Base-by-base conservation (phyloP, 78 protist genomes). In the Monosiga brevicollis region DNA sequence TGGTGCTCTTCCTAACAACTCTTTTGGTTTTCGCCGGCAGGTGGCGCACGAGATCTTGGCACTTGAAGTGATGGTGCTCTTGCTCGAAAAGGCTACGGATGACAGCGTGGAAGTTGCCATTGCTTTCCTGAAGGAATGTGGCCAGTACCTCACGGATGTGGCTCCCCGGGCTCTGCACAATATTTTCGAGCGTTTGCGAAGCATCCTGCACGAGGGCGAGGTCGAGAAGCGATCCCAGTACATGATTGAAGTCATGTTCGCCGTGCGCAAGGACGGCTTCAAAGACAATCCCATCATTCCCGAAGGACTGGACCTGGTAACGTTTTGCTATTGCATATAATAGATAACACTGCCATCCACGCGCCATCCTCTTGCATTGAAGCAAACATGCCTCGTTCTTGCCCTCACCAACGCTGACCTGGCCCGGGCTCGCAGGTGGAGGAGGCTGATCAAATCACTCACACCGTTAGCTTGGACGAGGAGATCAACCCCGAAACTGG, bases 1-100 rank as follows among this genome's bases (percentile, higher is more conserved):
- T n/a, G n/a, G n/a, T n/a, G n/a, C n/a, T n/a, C n/a, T n/a, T n/a
- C n/a, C n/a, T n/a, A n/a, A n/a, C n/a, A n/a, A n/a, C n/a, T n/a
- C n/a, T n/a, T n/a, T n/a, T n/a, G n/a, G n/a, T n/a, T n/a, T n/a
- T n/a, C n/a, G n/a, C n/a, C 99, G 96, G 83, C 95, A 91, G 76
- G 80, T 32, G 41, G 95, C 85, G 71, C 83, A 87, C 73, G 91
- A 91, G 40, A 0, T 95, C n/a, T 43, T 94, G 11, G 94, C 93
- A 41, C 88, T 94, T 40, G 90, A 97, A 37, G 75, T 94, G 22
- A 71, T 92, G 22, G 71, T 91, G 39, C 82, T 95, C 42, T 87
- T 98, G 62, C 91, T 98, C 36, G 96, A 94, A 76, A 42, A 54
- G 23, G 99, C 99, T 40, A 97, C 99, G 6, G 94, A 95, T 43